A percentile compares a stretch with the other conserved stretches of the same genome.
Conservation (phyloP, 2,329 filamentous ascomycete species). For the Gaeumannomyces tritici region DNA sequence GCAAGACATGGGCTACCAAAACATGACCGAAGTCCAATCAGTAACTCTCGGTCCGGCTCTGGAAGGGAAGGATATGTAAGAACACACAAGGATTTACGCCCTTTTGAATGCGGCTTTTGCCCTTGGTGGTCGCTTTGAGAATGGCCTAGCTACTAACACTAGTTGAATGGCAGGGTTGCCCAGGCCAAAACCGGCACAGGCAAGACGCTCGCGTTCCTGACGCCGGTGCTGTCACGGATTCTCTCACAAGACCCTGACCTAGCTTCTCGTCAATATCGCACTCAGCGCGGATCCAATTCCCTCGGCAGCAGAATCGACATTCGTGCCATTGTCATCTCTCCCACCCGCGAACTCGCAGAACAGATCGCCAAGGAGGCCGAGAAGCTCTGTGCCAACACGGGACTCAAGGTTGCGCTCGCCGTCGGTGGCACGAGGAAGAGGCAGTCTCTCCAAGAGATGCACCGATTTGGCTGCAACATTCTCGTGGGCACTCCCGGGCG, state of each 20-base stretch:
- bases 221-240: slow-evolving; percentile 77
- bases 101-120: neutral
- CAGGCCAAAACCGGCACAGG: slow-evolving; percentile 96
- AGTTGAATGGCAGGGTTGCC: slow-evolving; percentile 50
- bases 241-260: slow-evolving; percentile 54
- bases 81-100: slow-evolving; percentile 6
- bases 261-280: slow-evolving; percentile 25
- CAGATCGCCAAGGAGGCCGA: slow-evolving; percentile 74
- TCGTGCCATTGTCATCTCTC: slow-evolving; percentile 63
- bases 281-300: slow-evolving; percentile 10
- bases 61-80: slow-evolving; percentile 74
- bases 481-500: slow-evolving; percentile 87
- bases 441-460: slow-evolving; percentile 56
- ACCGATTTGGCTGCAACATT: slow-evolving; percentile 72
- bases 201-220: slow-evolving; percentile 88
- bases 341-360: slow-evolving; percentile 71
- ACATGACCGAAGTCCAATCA: slow-evolving; percentile 88
- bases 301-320: slow-evolving; percentile 36
- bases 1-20: slow-evolving; percentile 62
- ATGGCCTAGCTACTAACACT: neutral
- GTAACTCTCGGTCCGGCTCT: slow-evolving; percentile 75
- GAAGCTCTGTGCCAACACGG: slow-evolving; percentile 55
- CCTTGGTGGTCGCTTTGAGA: slow-evolving; percentile 10
- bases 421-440: slow-evolving; percentile 84
- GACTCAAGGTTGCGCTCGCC: slow-evolving; percentile 61